These are phyloP conservation scores for Lentinus brumalis DNA, from an alignment of 768 basidiomycete species.

Conservation along the genomic window DNA sequence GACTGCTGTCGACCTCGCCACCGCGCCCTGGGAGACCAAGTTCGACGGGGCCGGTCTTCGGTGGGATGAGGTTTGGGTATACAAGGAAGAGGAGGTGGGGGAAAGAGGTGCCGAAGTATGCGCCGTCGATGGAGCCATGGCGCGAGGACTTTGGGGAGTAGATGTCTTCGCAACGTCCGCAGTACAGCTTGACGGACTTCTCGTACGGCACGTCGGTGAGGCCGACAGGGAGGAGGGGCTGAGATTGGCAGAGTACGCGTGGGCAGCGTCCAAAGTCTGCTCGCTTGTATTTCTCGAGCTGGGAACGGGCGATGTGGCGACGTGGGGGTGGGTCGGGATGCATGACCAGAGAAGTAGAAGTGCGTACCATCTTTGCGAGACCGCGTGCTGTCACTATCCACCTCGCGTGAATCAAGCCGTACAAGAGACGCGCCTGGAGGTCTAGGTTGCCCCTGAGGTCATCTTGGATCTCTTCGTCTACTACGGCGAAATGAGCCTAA, in stretches of 20 bases:
- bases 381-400: slow-evolving; percentile 97
- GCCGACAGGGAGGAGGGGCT: slow-evolving; percentile 95
- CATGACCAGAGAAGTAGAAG: background rate
- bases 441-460: slow-evolving; percentile 91
- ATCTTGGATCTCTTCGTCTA: slow-evolving; percentile 94
- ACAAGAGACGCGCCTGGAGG: slow-evolving; percentile 89
- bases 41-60: slow-evolving; percentile 64
- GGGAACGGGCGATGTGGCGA: slow-evolving; percentile 1
- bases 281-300: slow-evolving; percentile 97
- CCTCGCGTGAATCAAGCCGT: slow-evolving; percentile 94
- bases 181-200: slow-evolving; percentile 98
- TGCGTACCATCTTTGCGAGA: slow-evolving; percentile 87
- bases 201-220: slow-evolving; percentile 97
- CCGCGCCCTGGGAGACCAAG: slow-evolving; percentile 30
- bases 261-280: slow-evolving; percentile 99
- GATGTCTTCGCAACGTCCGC: slow-evolving; percentile 97
- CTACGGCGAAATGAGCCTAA: background rate
- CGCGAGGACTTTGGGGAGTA: slow-evolving; percentile 97
- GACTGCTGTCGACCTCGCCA: slow-evolving; percentile 27
- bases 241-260: slow-evolving; percentile 91
- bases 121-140: slow-evolving; percentile 97
- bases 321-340: background rate
- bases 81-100: slow-evolving; percentile 97
- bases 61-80: slow-evolving; percentile 89
- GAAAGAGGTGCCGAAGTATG: slow-evolving; percentile 98